Percentiles rank a stretch among this genome's conserved stretches.
Evolutionary conservation across 495 filamentous ascomycete species (phyloP).

Genomic region (Chaetomium cochliodes): DNA sequence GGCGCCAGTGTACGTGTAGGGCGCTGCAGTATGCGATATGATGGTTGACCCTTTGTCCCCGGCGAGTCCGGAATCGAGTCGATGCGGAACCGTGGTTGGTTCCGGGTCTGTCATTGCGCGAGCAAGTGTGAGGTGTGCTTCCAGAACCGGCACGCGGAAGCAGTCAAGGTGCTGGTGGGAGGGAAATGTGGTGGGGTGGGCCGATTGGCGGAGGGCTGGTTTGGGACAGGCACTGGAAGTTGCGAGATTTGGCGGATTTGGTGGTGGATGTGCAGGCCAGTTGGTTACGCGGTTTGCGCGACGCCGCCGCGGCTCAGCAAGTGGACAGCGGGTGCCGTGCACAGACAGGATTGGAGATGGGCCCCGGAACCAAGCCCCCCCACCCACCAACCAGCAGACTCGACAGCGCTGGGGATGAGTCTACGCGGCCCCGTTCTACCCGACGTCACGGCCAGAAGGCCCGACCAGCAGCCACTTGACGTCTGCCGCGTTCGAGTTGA

Average conservation of each 20-base stretch:
- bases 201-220: slow-evolving; percentile 18
- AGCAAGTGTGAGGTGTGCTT: slow-evolving; percentile 7
- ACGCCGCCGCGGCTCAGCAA: slow-evolving; percentile 34
- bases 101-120: slow-evolving; percentile 32
- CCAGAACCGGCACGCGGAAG: slow-evolving; percentile 1
- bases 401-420: too few species aligned
- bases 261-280: slow-evolving; percentile 17
- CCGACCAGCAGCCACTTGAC: too few species aligned
- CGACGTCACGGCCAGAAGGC: too few species aligned
- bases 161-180: slow-evolving; percentile 14
- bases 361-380: background rate
- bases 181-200: slow-evolving; percentile 17
- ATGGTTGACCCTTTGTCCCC: slow-evolving; percentile 30
- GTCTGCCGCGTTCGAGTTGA: too few species aligned
- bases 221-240: slow-evolving; percentile 20
- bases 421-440: too few species aligned
- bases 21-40: slow-evolving; percentile 23
- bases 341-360: slow-evolving; percentile 18
- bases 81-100: slow-evolving; percentile 27
- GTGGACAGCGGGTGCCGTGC: slow-evolving; percentile 12
- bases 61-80: slow-evolving; percentile 32
- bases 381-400: too few species aligned
- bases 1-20: slow-evolving; percentile 16
- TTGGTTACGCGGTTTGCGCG: slow-evolving; percentile 41
- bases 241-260: slow-evolving; percentile 34